Conservation (phyloP, 2,329 filamentous ascomycete genomes). For the Aspergillus vadensis region DNA sequence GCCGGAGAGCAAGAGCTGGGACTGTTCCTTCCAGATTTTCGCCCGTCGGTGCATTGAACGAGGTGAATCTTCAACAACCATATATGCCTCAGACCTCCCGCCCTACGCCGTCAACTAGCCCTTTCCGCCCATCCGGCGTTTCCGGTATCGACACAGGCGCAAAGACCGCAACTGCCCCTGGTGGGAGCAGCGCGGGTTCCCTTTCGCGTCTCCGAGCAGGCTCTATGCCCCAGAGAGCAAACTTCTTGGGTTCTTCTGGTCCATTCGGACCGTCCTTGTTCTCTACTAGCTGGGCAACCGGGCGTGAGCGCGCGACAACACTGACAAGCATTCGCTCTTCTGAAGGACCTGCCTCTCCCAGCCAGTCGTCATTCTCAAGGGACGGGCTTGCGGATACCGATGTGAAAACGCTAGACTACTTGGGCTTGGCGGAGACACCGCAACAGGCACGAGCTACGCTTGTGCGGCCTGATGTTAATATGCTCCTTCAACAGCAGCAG, state of each 20-base stretch:
- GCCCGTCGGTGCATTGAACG: constrained; percentile 67
- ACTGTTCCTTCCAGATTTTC: constrained; percentile 96
- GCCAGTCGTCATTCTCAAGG: constrained; percentile 80
- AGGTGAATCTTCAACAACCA: constrained; percentile 56
- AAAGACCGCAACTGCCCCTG: constrained; percentile 45
- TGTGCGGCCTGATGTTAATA: constrained; percentile 60
- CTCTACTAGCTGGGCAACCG: constrained; percentile 77
- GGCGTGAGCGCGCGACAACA: constrained; percentile 81
- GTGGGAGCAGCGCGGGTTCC: constrained; percentile 66
- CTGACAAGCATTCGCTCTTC: constrained; percentile 85
- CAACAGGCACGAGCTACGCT: constrained; percentile 75
- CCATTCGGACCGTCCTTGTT: constrained; percentile 92
- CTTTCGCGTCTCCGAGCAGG: constrained; percentile 86
- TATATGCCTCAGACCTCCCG: constrained; percentile 76
- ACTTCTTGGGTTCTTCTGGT: constrained; percentile 59
- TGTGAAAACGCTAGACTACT: constrained; percentile 90
- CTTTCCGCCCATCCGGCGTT: constrained; percentile 69
- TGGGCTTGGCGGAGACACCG: constrained; percentile 91
- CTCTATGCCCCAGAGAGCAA: constrained; percentile 87
- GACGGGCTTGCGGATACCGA: constrained; percentile 85
- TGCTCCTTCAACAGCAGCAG: constrained; percentile 54
- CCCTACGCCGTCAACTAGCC: constrained; percentile 82
- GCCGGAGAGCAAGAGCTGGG: constrained; percentile 82
- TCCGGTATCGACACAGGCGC: constrained; percentile 44
- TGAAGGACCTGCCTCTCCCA: constrained; percentile 84